Percentiles rank a stretch among this genome's conserved stretches.
Evolutionary conservation across 257 asterid genomes (phyloP).

Genomic region (Scutellaria minor): DNA sequence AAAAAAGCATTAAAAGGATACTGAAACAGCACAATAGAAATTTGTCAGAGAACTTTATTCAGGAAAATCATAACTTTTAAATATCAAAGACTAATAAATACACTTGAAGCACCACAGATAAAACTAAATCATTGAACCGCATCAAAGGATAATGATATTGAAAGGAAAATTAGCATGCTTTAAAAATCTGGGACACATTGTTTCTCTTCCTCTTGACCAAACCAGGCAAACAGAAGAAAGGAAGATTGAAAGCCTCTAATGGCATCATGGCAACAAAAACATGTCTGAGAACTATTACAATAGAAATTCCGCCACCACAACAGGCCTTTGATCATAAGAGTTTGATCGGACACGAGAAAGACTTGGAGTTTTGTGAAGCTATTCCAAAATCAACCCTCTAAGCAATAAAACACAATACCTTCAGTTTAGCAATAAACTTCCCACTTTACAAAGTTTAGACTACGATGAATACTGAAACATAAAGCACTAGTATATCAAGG

Average conservation of each 20-base stretch:
- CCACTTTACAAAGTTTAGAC: neutral
- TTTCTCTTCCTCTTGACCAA: slow-evolving; percentile 8
- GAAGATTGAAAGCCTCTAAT: neutral
- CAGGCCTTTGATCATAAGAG: neutral
- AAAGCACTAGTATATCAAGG: neutral
- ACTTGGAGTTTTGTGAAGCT: neutral
- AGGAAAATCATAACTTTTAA: slow-evolving; percentile 11
- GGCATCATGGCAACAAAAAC: neutral
- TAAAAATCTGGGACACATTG: neutral
- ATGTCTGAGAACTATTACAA: neutral
- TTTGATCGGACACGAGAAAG: slow-evolving; percentile 11
- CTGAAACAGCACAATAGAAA: slow-evolving; percentile 3
- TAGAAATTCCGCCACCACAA: neutral
- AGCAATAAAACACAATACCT: neutral
- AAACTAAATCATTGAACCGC: neutral
- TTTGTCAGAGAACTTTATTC: neutral
- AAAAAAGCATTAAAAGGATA: neutral
- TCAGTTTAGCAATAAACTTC: slow-evolving; percentile 6
- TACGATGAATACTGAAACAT: neutral
- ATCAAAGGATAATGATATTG: slow-evolving; percentile 9
- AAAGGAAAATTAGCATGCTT: neutral
- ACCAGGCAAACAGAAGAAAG: slow-evolving; percentile 3
- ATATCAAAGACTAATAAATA: neutral
- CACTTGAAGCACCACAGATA: slow-evolving; percentile 3
- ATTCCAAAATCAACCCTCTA: slow-evolving; percentile 23